Evolutionary conservation across 108 stramenopile species (phyloP).

Genomic region (Stephanodiscus triporus): DNA sequence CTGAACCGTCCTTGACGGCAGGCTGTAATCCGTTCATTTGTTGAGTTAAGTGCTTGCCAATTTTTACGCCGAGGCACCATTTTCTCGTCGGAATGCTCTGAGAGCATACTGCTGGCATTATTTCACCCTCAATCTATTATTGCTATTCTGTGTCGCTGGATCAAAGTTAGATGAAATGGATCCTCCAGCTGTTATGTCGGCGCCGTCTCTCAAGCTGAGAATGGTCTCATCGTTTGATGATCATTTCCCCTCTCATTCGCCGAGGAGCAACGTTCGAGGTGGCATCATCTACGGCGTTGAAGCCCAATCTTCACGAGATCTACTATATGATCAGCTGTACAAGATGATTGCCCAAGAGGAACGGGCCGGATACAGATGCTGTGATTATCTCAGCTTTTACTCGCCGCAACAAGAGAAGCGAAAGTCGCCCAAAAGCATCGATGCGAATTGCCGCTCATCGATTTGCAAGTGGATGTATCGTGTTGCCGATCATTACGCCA

Average conservation of each 20-base stretch:
- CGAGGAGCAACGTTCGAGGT: not conserved
- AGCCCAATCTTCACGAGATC: slow-evolving; percentile 2
- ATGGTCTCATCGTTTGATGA: slow-evolving; percentile 2
- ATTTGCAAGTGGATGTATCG: slow-evolving; percentile 88
- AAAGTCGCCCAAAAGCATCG: slow-evolving; percentile 34
- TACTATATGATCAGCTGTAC: slow-evolving; percentile 22
- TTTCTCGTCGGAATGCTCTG: not conserved
- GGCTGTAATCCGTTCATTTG: not conserved
- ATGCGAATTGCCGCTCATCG: slow-evolving; percentile 69
- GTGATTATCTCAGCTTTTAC: slow-evolving; percentile 42
- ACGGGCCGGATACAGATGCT: slow-evolving; percentile 29
- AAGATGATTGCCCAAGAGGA: slow-evolving; percentile 44
- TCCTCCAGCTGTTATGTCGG: not conserved
- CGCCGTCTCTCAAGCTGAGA: slow-evolving; percentile 4
- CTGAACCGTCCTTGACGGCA: not conserved
- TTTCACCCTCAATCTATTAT: not conserved
- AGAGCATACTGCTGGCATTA: not conserved
- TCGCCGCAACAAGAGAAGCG: not conserved
- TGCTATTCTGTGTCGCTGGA: not conserved
- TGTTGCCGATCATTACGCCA: slow-evolving; percentile 80
- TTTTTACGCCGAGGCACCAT: not conserved
- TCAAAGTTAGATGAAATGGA: not conserved
- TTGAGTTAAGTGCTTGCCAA: not conserved
- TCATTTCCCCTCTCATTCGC: slow-evolving; percentile 4
- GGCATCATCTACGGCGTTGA: slow-evolving; percentile 3